Percentiles rank a stretch among this genome's conserved stretches.
Conservation (phyloP, 257 asterid genomes). For the Petrea volubilis region DNA sequence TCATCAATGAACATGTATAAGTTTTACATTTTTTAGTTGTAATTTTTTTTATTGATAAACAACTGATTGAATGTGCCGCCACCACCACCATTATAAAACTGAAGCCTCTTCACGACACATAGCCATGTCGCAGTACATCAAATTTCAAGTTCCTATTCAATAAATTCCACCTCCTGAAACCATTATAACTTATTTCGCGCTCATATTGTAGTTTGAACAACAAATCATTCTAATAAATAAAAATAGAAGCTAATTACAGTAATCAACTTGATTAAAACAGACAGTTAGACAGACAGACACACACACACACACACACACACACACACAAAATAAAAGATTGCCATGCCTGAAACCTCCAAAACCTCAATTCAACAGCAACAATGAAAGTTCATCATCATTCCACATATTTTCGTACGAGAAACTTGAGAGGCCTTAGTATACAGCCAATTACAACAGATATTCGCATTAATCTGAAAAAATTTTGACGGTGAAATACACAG, state of each 20-base stretch:
- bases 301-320: background rate
- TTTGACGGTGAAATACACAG: background rate
- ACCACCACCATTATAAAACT: background rate
- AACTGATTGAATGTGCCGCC: background rate
- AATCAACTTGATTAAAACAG: background rate
- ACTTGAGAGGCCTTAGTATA: background rate
- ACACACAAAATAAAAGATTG: background rate
- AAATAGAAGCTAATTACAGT: background rate
- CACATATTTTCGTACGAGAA: background rate
- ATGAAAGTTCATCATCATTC: background rate
- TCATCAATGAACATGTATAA: conserved; percentile 16
- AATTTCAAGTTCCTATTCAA: background rate
- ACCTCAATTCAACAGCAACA: background rate
- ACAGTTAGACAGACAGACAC: background rate
- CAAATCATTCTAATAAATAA: background rate
- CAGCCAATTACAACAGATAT: background rate
- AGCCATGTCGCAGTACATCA: background rate
- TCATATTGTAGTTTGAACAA: too few relatives aligned
- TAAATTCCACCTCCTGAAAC: background rate
- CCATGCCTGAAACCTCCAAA: background rate
- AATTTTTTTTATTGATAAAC: background rate
- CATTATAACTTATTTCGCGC: background rate
- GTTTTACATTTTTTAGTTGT: background rate
- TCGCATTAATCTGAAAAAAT: background rate
- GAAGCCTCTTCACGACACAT: conserved; percentile 7